Evolutionary conservation across 202 grass and related monocot genomes (phyloP), one percentile per base, ranked within the genome.

Genomic region (Panicum hallii): DNA sequence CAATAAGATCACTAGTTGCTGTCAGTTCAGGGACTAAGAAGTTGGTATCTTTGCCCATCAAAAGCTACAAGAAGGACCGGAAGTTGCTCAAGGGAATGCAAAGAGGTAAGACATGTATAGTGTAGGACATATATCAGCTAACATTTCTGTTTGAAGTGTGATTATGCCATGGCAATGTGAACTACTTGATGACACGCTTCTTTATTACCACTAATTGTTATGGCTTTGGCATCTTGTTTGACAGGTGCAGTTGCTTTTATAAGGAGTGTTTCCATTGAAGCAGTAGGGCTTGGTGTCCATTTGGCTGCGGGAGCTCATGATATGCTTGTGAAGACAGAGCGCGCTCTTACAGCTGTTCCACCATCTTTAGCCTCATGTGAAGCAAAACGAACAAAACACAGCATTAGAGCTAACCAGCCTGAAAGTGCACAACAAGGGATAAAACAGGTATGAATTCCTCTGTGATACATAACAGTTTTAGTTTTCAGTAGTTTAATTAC

Each of bases 51-150:
- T 84, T 93, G 77, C 97, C 97, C 52, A 84, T 99, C 72, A 94
- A 94, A 91, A 97, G 93, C 77, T 99, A 97, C 80, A 97, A 88
- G 84, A 96, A 97, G 86, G 97, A 99, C 69, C 88, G 90, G 19
- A 99, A 99, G 49, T 92, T 99, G 86, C 87, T 99, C 22, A 99
- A 97, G 85, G 97, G 97, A 84, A 83, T 99, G 80, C 97, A 99
- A 84, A 99, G 97, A 89, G 97, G 97, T 99, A 94, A 90, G 23
- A 61, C 47, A 75, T 54, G 40, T 52, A 49, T 74, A 82, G 15
- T 72, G 4, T 63, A 72, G 7, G 57, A 79, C 79, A 82, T 80
- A 67, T 22, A 4, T 55, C 28, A 50, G 52, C 61, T 84, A 52
- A 26, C 14, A 55, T 68, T 73, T 87, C 8, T 83, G 67, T 72